Evolutionary conservation across 345 rosid genomes (phyloP).

Genomic region (Balakata baccata): DNA sequence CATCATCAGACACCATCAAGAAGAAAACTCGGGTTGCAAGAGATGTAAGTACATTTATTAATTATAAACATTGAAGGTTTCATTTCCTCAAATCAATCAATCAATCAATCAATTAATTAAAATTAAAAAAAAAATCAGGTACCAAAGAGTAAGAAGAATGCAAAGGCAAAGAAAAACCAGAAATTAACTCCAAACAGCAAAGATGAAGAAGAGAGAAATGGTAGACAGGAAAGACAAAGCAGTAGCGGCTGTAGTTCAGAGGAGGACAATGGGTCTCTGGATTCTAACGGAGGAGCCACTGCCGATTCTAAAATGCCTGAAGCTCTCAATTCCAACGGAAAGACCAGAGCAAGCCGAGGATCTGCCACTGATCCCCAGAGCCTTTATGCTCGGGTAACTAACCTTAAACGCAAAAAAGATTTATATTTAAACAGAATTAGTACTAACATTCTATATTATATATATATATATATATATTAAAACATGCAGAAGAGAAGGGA

Average conservation of each 20-base stretch:
- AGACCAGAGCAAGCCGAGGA: conserved; percentile 68
- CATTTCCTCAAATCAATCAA: neutral
- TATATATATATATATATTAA: no score
- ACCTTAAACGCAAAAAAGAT: no score
- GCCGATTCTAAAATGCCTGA: conserved; percentile 31
- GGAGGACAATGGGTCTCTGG: conserved; percentile 57
- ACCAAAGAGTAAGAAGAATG: conserved; percentile 27
- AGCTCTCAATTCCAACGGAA: conserved; percentile 51
- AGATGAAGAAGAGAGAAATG: conserved; percentile 40
- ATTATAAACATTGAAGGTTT: neutral
- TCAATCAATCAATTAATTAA: no score
- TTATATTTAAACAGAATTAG: no score
- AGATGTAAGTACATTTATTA: conserved; percentile 35
- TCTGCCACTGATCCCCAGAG: conserved; percentile 95
- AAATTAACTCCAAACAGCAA: conserved; percentile 30
- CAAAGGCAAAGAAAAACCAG: conserved; percentile 39
- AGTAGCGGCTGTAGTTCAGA: conserved; percentile 54
- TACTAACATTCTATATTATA: neutral
- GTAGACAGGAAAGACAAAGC: conserved; percentile 50
- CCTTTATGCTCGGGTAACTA: conserved; percentile 79
- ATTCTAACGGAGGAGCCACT: conserved; percentile 8
- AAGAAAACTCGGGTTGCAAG: conserved; percentile 36
- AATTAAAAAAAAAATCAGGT: conserved; percentile 17
- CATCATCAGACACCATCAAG: conserved; percentile 25
- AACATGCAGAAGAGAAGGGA: conserved; percentile 76